Percentiles rank a stretch among this genome's conserved stretches.
Conservation (phyloP, 305 asterid species). For the Coffea humblotiana region DNA sequence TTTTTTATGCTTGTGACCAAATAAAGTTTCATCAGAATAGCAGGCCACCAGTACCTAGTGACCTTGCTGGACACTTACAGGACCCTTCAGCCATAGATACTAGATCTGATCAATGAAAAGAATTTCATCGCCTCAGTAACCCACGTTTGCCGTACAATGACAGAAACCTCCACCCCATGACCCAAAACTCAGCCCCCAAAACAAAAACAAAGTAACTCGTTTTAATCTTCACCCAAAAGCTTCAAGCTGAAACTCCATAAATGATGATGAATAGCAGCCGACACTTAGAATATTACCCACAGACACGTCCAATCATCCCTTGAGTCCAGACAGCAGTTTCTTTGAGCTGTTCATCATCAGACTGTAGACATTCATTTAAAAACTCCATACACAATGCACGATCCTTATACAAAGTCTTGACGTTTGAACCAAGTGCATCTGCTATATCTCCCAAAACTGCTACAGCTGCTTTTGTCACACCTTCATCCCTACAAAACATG, state of each 20-base stretch:
- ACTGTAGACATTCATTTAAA: conserved; percentile 70
- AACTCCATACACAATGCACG: conserved; percentile 46
- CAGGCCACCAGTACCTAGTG: conserved; percentile 15
- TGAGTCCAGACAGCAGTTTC: conserved; percentile 88
- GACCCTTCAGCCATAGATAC: conserved; percentile 21
- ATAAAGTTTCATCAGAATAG: neutral
- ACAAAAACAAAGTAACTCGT: neutral
- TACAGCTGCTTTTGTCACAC: conserved; percentile 77
- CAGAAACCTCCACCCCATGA: conserved; percentile 16
- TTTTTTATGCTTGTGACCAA: neutral
- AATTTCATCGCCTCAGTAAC: conserved; percentile 34
- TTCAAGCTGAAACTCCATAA: conserved; percentile 12
- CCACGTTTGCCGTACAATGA: conserved; percentile 22
- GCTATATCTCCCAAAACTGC: conserved; percentile 88
- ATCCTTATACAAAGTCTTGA: conserved; percentile 56
- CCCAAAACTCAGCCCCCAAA: neutral
- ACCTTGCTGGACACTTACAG: conserved; percentile 2
- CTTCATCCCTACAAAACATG: conserved; percentile 56
- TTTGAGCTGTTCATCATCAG: conserved; percentile 73
- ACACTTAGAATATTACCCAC: conserved; percentile 32
- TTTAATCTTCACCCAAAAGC: conserved; percentile 7
- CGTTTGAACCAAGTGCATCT: conserved; percentile 77
- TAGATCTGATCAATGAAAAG: conserved; percentile 32
- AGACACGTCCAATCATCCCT: conserved; percentile 77
- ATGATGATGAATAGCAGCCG: conserved; percentile 15